Conservation (phyloP, 164 flowering plant species). For the Magnolia kwangsiensis region DNA sequence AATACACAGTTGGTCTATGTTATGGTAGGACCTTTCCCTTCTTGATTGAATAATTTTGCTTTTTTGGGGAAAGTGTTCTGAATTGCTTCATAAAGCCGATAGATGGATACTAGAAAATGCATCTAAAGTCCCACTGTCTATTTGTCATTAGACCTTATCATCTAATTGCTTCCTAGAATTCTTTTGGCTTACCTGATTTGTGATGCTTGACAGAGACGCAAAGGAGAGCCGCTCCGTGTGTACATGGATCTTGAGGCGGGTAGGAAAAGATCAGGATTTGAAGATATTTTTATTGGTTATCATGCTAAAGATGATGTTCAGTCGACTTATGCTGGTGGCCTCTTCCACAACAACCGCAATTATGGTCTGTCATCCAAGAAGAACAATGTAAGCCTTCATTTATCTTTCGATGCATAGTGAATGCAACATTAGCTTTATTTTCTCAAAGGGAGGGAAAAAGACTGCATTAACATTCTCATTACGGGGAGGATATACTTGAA, state of each 20-base stretch:
- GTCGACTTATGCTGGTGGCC: conserved; percentile 91
- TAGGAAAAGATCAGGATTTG: conserved; percentile 69
- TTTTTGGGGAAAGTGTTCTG: too few species aligned
- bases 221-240: conserved; percentile 87
- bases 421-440: too few species aligned
- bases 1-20: too few species aligned
- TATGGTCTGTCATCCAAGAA: conserved; percentile 64
- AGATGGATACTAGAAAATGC: too few species aligned
- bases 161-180: not conserved
- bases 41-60: too few species aligned
- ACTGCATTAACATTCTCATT: not conserved
- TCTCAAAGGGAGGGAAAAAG: not conserved
- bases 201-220: conserved; percentile 49
- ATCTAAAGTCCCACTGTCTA: not conserved
- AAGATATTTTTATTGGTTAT: conserved; percentile 86
- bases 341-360: conserved; percentile 90
- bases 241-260: conserved; percentile 99
- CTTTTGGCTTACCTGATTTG: not conserved
- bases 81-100: too few species aligned
- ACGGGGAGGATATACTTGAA: not conserved
- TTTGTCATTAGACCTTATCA: not conserved
- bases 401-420: not conserved
- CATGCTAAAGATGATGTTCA: conserved; percentile 98
- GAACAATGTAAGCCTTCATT: conserved; percentile 54
- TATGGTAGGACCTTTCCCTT: too few species aligned